Evolutionary conservation across 805 yeast genomes (phyloP), one percentile per base, ranked within the genome.

Genomic region (Lipomyces kockii): DNA sequence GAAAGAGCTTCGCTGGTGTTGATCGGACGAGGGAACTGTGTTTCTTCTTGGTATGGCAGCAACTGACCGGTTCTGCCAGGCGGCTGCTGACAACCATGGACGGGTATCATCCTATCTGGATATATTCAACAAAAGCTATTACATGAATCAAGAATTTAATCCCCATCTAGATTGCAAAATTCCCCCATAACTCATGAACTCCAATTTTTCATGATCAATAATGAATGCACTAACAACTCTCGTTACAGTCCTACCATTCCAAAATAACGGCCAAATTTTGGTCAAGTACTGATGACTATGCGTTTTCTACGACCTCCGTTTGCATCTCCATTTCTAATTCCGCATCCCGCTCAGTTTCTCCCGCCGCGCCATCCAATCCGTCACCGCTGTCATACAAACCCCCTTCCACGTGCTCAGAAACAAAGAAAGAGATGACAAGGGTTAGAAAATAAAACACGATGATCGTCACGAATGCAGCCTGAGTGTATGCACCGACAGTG

Each of bases 401-500:
- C 37, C 70, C 73, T 29, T 46, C 61, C 20, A 55, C 43, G 43
- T 67, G 61, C 27, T 60, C 67, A 4, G 53, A 57, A 37, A 71
- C 27, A 43, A 61, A 58, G 29, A 71, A n/a, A 17, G 67, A 54
- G 20, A 58, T n/a, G 5, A 57, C 39, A 9, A 69, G 22, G 9
- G 53, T 14, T 20, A 54, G 17, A 5, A 58, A 32, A 20, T 35
- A 54, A 11, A 58, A 27, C 12, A 22, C 35, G 2, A 60, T 29
- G 9, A 58, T 35, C 52, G 58, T 66, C 49, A 59, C 58, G 32
- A 70, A 64, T 11, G 71, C 49, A 17, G 68, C 55, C 22, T 59
- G 52, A 2, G 74, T 73, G 14, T 58, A 63, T 22, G n/a, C 25
- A 12, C 65, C 62, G 17, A 72, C 73, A 3, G 74, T 71, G 20